phyloP scores from a whole-genome alignment of 2,329 filamentous ascomycete species.

The Colletotrichum gloeosporioides region DNA sequence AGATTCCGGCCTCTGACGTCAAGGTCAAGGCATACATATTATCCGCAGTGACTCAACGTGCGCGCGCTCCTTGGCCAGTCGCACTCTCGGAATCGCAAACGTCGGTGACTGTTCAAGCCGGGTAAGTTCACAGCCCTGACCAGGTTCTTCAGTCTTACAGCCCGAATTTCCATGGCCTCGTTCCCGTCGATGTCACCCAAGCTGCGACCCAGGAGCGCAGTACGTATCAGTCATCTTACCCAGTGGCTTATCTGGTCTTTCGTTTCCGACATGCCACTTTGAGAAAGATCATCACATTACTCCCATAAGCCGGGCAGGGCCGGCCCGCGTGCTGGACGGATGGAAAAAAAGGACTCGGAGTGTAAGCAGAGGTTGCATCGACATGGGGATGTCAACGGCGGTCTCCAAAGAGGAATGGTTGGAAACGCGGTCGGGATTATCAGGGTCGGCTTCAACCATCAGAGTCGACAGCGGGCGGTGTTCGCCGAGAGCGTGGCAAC shows the following conservation, averaged over 20 bases:
- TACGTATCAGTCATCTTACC: not conserved
- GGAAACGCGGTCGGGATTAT: not conserved
- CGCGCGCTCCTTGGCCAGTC: not conserved
- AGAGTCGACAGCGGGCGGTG: not conserved
- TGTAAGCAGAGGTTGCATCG: not conserved
- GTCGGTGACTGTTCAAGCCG: not conserved
- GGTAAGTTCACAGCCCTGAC: not conserved
- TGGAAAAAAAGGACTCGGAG: not conserved
- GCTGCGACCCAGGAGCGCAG: not conserved
- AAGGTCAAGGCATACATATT: not conserved
- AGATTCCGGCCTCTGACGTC: not conserved
- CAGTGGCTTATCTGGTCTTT: not conserved
- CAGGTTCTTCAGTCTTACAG: no score
- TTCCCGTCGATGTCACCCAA: not conserved
- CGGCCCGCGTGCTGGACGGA: slow-evolving; percentile 1
- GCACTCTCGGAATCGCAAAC: not conserved
- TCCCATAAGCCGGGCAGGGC: slow-evolving; percentile 18
- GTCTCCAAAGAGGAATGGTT: not conserved
- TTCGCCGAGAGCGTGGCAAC: not conserved
- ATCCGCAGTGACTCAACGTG: not conserved
- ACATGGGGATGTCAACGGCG: not conserved
- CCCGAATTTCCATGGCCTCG: not conserved
- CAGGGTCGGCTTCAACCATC: not conserved
- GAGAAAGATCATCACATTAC: not conserved
- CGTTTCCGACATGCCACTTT: not conserved